phyloP scores from a whole-genome alignment of 352 stramenopile species.

The Albugo candida region DNA sequence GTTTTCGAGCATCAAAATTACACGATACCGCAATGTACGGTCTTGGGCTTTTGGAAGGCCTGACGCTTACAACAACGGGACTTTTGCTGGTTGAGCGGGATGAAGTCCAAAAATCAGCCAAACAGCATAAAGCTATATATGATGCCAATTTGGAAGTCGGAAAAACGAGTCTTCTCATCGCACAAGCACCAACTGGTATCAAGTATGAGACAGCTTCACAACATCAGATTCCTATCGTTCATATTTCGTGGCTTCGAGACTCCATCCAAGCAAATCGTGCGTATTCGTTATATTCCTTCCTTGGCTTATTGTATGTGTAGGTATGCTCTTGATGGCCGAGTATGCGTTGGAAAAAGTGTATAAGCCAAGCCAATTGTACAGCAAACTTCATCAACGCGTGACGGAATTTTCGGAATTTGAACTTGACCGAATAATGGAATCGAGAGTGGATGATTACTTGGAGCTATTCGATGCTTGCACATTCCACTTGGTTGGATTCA shows the following conservation, averaged over 20 bases:
- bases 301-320: not conserved
- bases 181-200: slow-evolving; percentile 24
- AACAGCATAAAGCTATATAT: slow-evolving; percentile 25
- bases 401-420: slow-evolving; percentile 12
- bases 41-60: slow-evolving; percentile 27
- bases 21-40: slow-evolving; percentile 18
- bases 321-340: slow-evolving; percentile 5
- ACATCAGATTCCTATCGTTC: slow-evolving; percentile 40
- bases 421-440: slow-evolving; percentile 3
- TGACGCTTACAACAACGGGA: slow-evolving; percentile 47
- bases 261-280: slow-evolving; percentile 21
- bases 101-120: slow-evolving; percentile 24
- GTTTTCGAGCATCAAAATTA: slow-evolving; percentile 23
- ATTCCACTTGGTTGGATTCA: slow-evolving; percentile 36
- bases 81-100: slow-evolving; percentile 27
- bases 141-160: slow-evolving; percentile 35
- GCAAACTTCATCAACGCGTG: slow-evolving; percentile 19
- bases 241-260: slow-evolving; percentile 50
- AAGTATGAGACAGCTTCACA: slow-evolving; percentile 44
- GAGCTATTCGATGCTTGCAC: slow-evolving; percentile 50
- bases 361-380: slow-evolving; percentile 14
- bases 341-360: slow-evolving; percentile 22
- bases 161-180: slow-evolving; percentile 38
- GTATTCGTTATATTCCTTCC: not conserved
- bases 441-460: slow-evolving; percentile 13